Evolutionary conservation across 2,329 filamentous ascomycete species (phyloP), one percentile per base, ranked within the genome.

Genomic region (Lojkania enalia): DNA sequence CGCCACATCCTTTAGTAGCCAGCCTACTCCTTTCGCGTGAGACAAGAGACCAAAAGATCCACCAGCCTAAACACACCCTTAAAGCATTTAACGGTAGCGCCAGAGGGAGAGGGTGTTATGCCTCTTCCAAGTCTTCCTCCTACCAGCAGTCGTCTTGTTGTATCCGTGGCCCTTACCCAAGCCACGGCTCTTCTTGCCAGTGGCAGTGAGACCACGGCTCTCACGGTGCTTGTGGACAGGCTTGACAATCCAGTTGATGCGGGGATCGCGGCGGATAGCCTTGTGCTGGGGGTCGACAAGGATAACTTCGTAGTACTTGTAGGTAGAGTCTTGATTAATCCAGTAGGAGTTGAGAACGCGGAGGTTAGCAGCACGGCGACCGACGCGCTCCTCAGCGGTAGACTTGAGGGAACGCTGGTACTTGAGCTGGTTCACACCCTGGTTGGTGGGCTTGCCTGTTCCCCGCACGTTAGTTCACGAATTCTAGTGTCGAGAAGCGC

Each of bases 221-320:
- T 99, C 94, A 81, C 94, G 94, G 86, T 97, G 94, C 91, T 99
- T 99, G 90, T 99, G 94, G 71, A 99, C 95, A 67, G 94, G 88
- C 81, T 95, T 95, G 81, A 92, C 90, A 84, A 99, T 99, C 94
- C 94, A 99, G 89, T 96, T 99, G 88, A 99, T 97, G 79, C 94
- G 91, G 71, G 94, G 82, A 77, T 99, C 94, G 74, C 88, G 89
- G 78, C 94, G 94, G 84, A 99, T 99, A 73, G 94, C 94, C 86
- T 97, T 97, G 89, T 99, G 94, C 83, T 95, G 88, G 75, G 94
- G 94, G 82, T 99, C 94, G 74, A 99, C 92, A 73, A 96, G 89
- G 82, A 99, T 97, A 78, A 97, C 86, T 82, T 99, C 94, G 83
- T 85, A 99, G 88, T 99, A 99, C 85, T 99, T 99, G 89, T 97